A percentile compares a stretch with the other conserved stretches of the same genome.
These are phyloP conservation scores for Daedaleopsis sinensis DNA, from an alignment of 768 basidiomycete species.

Conservation along the genomic window DNA sequence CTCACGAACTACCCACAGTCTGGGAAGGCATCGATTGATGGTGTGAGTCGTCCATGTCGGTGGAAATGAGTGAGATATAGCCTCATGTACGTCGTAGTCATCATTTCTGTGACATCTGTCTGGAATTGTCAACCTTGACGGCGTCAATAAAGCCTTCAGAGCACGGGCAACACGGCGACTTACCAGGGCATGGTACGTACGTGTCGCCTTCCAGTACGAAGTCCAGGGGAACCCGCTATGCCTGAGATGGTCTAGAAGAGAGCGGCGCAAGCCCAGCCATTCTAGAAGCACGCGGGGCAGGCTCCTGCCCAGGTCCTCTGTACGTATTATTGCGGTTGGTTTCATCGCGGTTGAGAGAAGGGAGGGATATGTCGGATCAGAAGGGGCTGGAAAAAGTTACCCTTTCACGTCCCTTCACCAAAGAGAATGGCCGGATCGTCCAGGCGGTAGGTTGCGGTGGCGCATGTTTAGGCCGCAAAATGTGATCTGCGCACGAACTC, in stretches of 20 bases:
- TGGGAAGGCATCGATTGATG: too few species aligned
- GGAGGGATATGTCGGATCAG: not conserved
- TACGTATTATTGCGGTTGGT: not conserved
- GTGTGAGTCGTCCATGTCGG: too few species aligned
- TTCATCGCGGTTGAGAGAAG: not conserved
- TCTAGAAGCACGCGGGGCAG: not conserved
- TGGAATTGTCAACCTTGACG: not conserved
- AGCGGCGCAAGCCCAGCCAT: too few species aligned
- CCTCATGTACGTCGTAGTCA: too few species aligned
- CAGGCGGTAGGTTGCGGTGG: not conserved
- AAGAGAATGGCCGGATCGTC: not conserved
- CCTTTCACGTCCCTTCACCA: not conserved
- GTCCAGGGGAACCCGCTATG: not conserved
- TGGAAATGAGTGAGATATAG: too few species aligned
- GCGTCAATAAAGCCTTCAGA: not conserved
- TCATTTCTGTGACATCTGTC: not conserved
- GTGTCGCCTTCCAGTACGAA: not conserved
- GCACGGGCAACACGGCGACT: too few species aligned
- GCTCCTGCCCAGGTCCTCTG: not conserved
- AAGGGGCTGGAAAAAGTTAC: not conserved
- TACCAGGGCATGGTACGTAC: not conserved
- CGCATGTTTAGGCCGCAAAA: not conserved
- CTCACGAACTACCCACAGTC: too few species aligned
- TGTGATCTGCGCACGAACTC: not conserved
- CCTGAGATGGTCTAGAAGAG: not conserved